Evolutionary conservation across 345 rosid species (phyloP).

Genomic region (Zanthoxylum bungeanum): DNA sequence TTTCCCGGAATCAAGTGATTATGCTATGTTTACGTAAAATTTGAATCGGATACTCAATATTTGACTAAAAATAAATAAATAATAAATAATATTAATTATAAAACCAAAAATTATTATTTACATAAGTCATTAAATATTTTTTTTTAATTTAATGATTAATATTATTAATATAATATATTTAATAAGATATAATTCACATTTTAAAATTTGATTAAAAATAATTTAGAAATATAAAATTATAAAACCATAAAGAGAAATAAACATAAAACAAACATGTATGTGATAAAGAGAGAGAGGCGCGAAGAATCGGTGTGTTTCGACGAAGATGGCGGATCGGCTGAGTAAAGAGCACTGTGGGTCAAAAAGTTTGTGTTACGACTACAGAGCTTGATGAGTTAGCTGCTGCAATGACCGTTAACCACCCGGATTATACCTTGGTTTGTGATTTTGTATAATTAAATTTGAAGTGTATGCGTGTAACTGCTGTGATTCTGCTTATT

Average conservation of each 20-base stretch:
- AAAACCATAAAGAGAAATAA: too few relatives aligned
- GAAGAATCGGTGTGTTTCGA: constrained; percentile 81
- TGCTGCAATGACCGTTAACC: constrained; percentile 82
- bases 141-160: too few relatives aligned
- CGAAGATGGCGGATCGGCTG: constrained; percentile 78
- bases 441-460: constrained; percentile 14
- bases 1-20: not conserved
- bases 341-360: constrained; percentile 74
- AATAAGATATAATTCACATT: too few relatives aligned
- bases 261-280: constrained; percentile 47
- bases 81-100: too few relatives aligned
- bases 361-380: constrained; percentile 91
- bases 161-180: too few relatives aligned
- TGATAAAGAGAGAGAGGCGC: constrained; percentile 79
- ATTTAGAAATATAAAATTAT: too few relatives aligned
- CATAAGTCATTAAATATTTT: too few relatives aligned
- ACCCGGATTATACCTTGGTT: constrained; percentile 92
- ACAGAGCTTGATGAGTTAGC: constrained; percentile 93
- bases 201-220: not conserved
- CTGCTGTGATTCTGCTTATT: not conserved
- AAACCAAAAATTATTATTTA: too few relatives aligned
- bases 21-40: too few relatives aligned
- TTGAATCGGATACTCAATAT: too few relatives aligned
- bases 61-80: too few relatives aligned
- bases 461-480: not conserved